phyloP scores from a whole-genome alignment of 768 basidiomycete genomes.

The Daedaleopsis sinensis region DNA sequence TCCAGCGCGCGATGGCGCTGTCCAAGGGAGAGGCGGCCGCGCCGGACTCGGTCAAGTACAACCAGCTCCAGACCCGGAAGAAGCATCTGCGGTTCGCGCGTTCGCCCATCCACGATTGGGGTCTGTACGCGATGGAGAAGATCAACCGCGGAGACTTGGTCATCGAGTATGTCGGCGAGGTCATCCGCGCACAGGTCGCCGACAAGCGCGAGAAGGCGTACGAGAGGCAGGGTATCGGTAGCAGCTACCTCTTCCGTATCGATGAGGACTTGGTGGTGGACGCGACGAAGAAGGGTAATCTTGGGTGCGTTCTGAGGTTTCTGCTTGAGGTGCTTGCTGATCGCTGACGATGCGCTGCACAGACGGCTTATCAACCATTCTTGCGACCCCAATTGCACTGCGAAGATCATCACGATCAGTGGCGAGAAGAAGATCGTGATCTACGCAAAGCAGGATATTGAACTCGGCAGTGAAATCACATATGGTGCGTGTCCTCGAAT shows the following conservation, averaged over 20 bases:
- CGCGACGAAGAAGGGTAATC: constrained; percentile 98
- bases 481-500: constrained; percentile 66
- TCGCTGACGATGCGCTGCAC: not conserved
- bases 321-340: not conserved
- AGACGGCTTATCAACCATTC: constrained; percentile 99
- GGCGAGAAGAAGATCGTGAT: constrained; percentile 99
- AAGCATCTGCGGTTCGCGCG: constrained; percentile 95
- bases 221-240: constrained; percentile 96
- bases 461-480: constrained; percentile 97
- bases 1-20: constrained; percentile 77
- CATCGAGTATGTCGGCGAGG: constrained; percentile 98
- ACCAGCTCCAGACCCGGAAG: constrained; percentile 96
- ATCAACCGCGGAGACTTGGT: constrained; percentile 97
- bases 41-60: constrained; percentile 92
- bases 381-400: constrained; percentile 92
- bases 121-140: constrained; percentile 95
- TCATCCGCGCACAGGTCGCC: constrained; percentile 92
- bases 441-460: constrained; percentile 95
- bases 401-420: constrained; percentile 89
- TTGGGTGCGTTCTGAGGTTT: constrained; percentile 68
- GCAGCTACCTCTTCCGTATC: constrained; percentile 96
- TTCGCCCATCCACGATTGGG: constrained; percentile 98
- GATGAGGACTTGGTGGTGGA: constrained; percentile 98
- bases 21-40: constrained; percentile 76
- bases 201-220: constrained; percentile 98